Base-by-base conservation (phyloP, 2,329 filamentous ascomycete genomes). In the Coleophoma crateriformis region DNA sequence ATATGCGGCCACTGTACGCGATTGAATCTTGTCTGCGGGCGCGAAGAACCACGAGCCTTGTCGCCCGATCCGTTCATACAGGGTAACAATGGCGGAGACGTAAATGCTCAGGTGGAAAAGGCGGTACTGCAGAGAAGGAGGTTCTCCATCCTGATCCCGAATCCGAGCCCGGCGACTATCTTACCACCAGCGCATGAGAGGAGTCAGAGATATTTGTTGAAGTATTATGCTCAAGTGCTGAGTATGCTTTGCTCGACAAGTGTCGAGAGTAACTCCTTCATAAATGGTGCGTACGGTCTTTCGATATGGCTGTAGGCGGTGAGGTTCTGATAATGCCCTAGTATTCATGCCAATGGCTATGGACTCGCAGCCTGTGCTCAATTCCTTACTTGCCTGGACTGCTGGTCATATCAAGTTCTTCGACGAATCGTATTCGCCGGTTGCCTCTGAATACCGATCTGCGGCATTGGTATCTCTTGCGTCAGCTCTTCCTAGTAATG, bases 191-290 rank as follows among this genome's bases (percentile, higher is more conserved):
- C 20, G 19, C 41, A 44, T 32, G 41, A 44, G 20, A 20, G 41
- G 41, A 44, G 41, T 32, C 41, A 44, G 41, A 44, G 41, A 27
- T 44, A 44, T 32, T 27, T 44, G 41, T 44, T 44, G 41, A 44
- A 44, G 13, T 44, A 44, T 15, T 44, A 44, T 44, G 22, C 41
- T n/a, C 41, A 44, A 27, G 41, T 44, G 41, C 41, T 44, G 12
- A 44, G 19, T 27, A 44, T 44, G 41, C 41, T 44, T 15, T 44
- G 41, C 27, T 19, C 41, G 22, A 44, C 41, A 13, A 44, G 41
- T 14, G 41, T 44, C n/a, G 41, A 44, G 41, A 44, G 41, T 19
- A 44, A 44, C 32, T 44, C 41, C 19, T 44, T 44, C 32, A 44
- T 44, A 44, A 44, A 44, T 27, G 41, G 41, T 44, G 41, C 20